phyloP scores from a whole-genome alignment of 768 basidiomycete genomes.

The Boletus patriciae region DNA sequence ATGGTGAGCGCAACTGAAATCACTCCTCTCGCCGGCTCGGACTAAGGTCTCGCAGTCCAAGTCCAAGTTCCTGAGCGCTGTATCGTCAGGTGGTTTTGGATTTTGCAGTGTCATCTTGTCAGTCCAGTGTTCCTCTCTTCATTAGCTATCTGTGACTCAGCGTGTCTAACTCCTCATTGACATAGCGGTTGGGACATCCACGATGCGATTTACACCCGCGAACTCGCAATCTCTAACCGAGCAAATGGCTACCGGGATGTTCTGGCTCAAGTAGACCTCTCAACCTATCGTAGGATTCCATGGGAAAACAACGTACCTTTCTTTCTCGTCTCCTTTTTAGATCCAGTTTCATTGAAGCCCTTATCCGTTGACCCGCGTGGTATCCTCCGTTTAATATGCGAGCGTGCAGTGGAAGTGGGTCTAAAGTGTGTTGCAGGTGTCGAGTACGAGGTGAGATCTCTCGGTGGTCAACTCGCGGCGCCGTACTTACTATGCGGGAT shows the following conservation, averaged over 20 bases:
- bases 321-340: slow-evolving; percentile 88
- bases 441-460: slow-evolving; percentile 78
- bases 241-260: slow-evolving; percentile 92
- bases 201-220: slow-evolving; percentile 78
- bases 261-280: slow-evolving; percentile 81
- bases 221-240: slow-evolving; percentile 88
- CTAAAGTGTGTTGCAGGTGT: slow-evolving; percentile 79
- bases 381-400: slow-evolving; percentile 60
- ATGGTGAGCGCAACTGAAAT: slow-evolving; percentile 52
- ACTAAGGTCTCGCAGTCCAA: slow-evolving; percentile 61
- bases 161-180: slow-evolving; percentile 2
- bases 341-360: slow-evolving; percentile 79
- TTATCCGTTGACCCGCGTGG: slow-evolving; percentile 85
- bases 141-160: neutral
- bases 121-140: slow-evolving; percentile 27
- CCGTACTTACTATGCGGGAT: slow-evolving; percentile 8
- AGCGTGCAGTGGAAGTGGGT: slow-evolving; percentile 47
- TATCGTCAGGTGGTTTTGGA: slow-evolving; percentile 79
- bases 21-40: neutral
- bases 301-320: slow-evolving; percentile 93
- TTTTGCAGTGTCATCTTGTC: slow-evolving; percentile 94
- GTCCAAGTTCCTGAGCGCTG: slow-evolving; percentile 85
- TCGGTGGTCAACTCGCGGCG: neutral
- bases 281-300: slow-evolving; percentile 83
- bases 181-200: slow-evolving; percentile 89